Evolutionary conservation across 1,284 basidiomycete genomes (phyloP), one percentile per base, ranked within the genome.

Genomic region (Exobasidium cylindrosporum): DNA sequence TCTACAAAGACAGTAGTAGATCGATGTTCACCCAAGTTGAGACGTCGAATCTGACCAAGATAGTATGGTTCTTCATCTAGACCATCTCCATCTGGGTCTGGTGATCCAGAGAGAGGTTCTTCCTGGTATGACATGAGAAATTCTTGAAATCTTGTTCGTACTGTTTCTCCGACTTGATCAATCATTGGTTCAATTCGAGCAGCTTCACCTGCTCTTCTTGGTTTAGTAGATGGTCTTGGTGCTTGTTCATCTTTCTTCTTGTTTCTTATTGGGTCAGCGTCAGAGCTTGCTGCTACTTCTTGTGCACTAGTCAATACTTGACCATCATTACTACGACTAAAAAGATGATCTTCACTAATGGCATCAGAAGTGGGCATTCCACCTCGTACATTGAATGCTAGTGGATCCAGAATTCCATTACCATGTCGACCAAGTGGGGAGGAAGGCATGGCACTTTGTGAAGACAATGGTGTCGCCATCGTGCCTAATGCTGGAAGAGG

Each of bases 81-180:
- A 30, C 54, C 63, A 44, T 78, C 72, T 14, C 76, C 71, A 54
- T 78, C 66, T 55, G 82, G 81, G 0, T 83, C 82, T 1, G 83
- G 83, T 43, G 86, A 85, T 23, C 85, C 85, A 1, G 62, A 62
- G 64, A 65, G 49, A 30, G 70, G 61, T 23, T 88, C 87, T 74
- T 91, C 88, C 2, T 91, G 92, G 74, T 87, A 96, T 92, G 86
- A 88, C 82, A 92, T 90, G 58, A 98, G 82, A 81, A 98, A 97
- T 4, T 86, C 86, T 77, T 90, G 88, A 77, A 97, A 97, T 70
- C 88, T 88, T 76, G 93, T 90, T 63, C 89, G 87, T 2, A 97
- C 90, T 72, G 89, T 90, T 81, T 97, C 93, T 57, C 93, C 93
- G 13, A 95, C 92, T 44, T 89, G 87, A 81, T 97, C 95, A 69